Evolutionary conservation across 306 rosid species (phyloP).

Genomic region (Quillaja saponaria): DNA sequence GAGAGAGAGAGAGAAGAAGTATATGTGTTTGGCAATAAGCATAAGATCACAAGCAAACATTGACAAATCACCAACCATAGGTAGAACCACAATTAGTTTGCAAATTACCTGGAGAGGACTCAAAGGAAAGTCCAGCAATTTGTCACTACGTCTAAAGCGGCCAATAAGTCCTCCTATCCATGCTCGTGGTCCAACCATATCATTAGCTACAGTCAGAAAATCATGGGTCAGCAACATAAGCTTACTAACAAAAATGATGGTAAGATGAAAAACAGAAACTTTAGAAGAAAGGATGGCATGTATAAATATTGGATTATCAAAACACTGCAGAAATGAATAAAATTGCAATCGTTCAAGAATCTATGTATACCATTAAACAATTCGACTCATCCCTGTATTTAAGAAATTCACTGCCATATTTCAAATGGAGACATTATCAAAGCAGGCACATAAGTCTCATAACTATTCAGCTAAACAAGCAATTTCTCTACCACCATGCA

Average conservation of each 20-base stretch:
- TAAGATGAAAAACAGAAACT: too few species aligned
- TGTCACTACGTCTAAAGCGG: conserved; percentile 51
- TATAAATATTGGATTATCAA: too few species aligned
- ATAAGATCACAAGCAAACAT: conserved; percentile 18
- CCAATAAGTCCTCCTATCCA: conserved; percentile 85
- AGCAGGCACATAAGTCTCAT: too few species aligned
- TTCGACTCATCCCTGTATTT: too few species aligned
- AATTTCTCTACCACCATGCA: too few species aligned
- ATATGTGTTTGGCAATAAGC: not conserved
- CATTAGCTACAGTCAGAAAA: conserved; percentile 69
- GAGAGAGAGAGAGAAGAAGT: not conserved
- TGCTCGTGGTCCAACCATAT: conserved; percentile 93
- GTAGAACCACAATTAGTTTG: not conserved
- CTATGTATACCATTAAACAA: too few species aligned
- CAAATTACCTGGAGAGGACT: conserved; percentile 71
- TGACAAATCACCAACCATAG: conserved; percentile 10
- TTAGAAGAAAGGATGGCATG: too few species aligned
- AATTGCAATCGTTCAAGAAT: conserved; percentile 4
- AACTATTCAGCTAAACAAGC: too few species aligned
- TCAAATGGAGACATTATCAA: too few species aligned
- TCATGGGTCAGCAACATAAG: conserved; percentile 28
- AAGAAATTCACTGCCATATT: too few species aligned
- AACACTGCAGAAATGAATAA: too few species aligned
- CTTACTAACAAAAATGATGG: too few species aligned
- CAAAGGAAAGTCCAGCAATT: conserved; percentile 52